Conservation (phyloP, 2,329 filamentous ascomycete genomes). For the Sordariomycetes sp. region DNA sequence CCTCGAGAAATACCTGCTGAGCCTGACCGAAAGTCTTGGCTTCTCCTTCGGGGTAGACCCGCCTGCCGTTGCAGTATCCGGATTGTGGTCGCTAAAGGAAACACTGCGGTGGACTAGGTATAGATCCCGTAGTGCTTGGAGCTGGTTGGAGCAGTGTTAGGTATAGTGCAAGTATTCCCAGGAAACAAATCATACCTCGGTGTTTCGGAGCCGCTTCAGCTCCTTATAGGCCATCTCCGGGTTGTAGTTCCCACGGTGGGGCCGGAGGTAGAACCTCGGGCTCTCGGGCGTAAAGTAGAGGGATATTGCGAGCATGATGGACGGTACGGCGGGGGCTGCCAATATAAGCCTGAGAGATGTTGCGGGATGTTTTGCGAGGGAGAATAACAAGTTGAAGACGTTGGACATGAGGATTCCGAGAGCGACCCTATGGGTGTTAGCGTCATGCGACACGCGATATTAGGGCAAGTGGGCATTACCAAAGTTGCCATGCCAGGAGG, state of each 20-base stretch:
- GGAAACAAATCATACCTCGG: slow-evolving; percentile 11
- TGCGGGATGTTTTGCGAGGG: neutral
- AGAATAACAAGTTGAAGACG: slow-evolving; percentile 22
- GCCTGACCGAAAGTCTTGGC: neutral
- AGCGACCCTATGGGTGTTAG: slow-evolving; percentile 13
- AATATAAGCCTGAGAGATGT: slow-evolving; percentile 16
- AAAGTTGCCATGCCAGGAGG: slow-evolving; percentile 32
- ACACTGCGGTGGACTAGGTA: slow-evolving; percentile 21
- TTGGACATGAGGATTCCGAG: slow-evolving; percentile 22
- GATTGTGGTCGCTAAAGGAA: neutral
- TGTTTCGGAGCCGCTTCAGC: slow-evolving; percentile 20
- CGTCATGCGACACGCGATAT: neutral
- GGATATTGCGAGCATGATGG: slow-evolving; percentile 16
- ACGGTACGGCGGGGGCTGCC: slow-evolving; percentile 20
- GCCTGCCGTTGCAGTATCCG: neutral
- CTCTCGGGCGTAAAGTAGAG: slow-evolving; percentile 25
- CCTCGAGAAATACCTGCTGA: neutral
- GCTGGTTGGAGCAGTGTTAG: slow-evolving; percentile 4
- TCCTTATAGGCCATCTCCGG: slow-evolving; percentile 19
- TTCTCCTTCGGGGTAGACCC: neutral
- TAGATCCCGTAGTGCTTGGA: slow-evolving; percentile 25
- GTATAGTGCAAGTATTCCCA: neutral
- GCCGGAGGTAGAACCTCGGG: slow-evolving; percentile 23
- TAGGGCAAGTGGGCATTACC: slow-evolving; percentile 10
- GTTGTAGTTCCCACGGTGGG: slow-evolving; percentile 18